Base-by-base conservation (phyloP, 2,329 filamentous ascomycete genomes). In the Mycogone perniciosa region DNA sequence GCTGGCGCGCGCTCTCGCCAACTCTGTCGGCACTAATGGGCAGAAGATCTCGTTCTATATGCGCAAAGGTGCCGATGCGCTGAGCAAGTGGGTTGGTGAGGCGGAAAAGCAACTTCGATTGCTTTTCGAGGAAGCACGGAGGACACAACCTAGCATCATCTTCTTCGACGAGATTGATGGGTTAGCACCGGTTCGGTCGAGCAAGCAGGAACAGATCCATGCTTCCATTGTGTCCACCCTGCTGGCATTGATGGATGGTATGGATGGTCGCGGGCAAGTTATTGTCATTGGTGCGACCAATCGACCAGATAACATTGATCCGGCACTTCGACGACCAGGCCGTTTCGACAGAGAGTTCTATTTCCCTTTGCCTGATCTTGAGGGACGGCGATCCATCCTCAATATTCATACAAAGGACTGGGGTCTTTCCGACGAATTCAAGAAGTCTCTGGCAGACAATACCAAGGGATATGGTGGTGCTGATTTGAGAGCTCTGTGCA, bases 81-180 rank as follows among this genome's bases (percentile, higher is more conserved):
- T 99, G 55, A 96, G 91, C 69, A 99, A 99, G 71, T 99, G 93
- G 93, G 93, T 99, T 47, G 93, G 93, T 64, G 93, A 99, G 70
- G 93, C 95, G 7, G 93, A 99, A 71, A 86, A 92, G 69, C 93
- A 99, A 66, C 80, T 99, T 48, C 85, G 93, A 42, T 73, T 97
- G 51, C 77, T 99, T 5, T 99, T 99, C 57, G 93, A 97, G 61
- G 93, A 99, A 69, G 93, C 93, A 11, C 81, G 92, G 55, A 93
- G 90, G 67, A 97, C 87, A 1, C 93, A 99, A 63, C 93, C 93
- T 0, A 97, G 92, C 67, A 99, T 99, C 69, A 99, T 99, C 67
- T 99, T 99, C 74, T 97, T 99, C 60, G 93, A 99, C 66, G 93
- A 99, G 68, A 99, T 99, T 59, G 93, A 99, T 71, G 93, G 93